Conservation (phyloP, 2,329 filamentous ascomycete species). For the Aspergillus tanneri region DNA sequence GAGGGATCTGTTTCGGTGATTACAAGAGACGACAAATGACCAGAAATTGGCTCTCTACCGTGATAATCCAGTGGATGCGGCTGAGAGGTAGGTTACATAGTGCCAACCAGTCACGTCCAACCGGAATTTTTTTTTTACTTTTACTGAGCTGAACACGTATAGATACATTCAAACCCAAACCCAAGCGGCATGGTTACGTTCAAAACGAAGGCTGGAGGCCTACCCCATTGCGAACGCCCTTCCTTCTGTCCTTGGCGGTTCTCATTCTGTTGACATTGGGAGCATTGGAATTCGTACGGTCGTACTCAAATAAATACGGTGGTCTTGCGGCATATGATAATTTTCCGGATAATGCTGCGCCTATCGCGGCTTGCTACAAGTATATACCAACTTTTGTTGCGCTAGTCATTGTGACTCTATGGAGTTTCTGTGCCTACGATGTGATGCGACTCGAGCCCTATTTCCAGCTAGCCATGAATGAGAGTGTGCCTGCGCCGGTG, state of each 20-base stretch:
- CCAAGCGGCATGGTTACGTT: neutral
- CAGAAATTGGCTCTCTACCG: neutral
- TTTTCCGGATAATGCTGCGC: neutral
- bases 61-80: neutral
- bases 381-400: constrained; percentile 19
- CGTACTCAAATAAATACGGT: constrained; percentile 10
- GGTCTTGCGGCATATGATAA: neutral
- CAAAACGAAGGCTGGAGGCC: constrained; percentile 1
- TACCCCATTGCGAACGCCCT: constrained; percentile 12
- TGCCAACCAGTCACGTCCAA: neutral
- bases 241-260: constrained; percentile 11
- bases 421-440: constrained; percentile 20
- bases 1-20: neutral
- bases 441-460: constrained; percentile 22
- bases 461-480: constrained; percentile 19
- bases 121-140: too few relatives aligned
- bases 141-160: too few relatives aligned
- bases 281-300: constrained; percentile 14
- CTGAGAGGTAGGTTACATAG: neutral
- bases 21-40: neutral
- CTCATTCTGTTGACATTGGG: constrained; percentile 14
- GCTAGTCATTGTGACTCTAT: constrained; percentile 16
- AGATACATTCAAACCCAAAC: neutral
- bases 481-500: constrained; percentile 12
- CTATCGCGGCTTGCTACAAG: constrained; percentile 10